Percentiles rank a stretch among this genome's conserved stretches.
Evolutionary conservation across 352 stramenopile genomes (phyloP).

Genomic region (Globisporangium perplexum): DNA sequence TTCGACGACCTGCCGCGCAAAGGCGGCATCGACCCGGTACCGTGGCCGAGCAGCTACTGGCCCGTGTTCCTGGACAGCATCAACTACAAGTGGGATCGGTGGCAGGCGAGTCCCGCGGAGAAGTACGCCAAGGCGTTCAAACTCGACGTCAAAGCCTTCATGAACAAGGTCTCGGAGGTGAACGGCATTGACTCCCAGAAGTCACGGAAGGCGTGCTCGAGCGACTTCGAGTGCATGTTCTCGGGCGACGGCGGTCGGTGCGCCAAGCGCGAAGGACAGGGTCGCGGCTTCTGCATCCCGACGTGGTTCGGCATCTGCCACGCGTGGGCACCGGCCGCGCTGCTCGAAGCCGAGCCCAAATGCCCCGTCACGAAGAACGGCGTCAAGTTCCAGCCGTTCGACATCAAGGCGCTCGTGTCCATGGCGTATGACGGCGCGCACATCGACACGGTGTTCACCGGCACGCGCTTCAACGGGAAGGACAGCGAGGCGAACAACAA

Average conservation of each 20-base stretch:
- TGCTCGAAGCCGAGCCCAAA: conserved; percentile 36
- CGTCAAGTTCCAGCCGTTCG: conserved; percentile 8
- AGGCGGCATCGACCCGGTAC: conserved; percentile 29
- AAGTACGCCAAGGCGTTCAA: conserved; percentile 45
- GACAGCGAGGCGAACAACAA: conserved; percentile 33
- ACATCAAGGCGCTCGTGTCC: conserved; percentile 51
- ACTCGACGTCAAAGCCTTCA: conserved; percentile 26
- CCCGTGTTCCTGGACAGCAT: conserved; percentile 53
- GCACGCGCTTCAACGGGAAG: conserved; percentile 42
- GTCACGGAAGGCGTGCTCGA: conserved; percentile 20
- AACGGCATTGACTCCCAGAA: conserved; percentile 34
- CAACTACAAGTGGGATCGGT: conserved; percentile 37
- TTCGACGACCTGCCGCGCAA: conserved; percentile 35
- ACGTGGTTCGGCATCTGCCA: conserved; percentile 17
- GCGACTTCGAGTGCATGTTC: conserved; percentile 21
- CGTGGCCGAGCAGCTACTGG: conserved; percentile 73
- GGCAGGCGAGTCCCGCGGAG: conserved; percentile 32
- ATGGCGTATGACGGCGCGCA: conserved; percentile 44
- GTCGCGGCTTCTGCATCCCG: conserved; percentile 11
- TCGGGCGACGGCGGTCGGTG: conserved; percentile 7
- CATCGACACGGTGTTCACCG: conserved; percentile 48
- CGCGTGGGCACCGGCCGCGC: conserved; percentile 11
- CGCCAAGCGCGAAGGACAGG: conserved; percentile 1
- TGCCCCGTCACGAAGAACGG: conserved; percentile 17
- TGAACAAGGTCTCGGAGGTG: conserved; percentile 32